Evolutionary conservation across 306 rosid genomes (phyloP).

Genomic region (Notholithocarpus densiflorus): DNA sequence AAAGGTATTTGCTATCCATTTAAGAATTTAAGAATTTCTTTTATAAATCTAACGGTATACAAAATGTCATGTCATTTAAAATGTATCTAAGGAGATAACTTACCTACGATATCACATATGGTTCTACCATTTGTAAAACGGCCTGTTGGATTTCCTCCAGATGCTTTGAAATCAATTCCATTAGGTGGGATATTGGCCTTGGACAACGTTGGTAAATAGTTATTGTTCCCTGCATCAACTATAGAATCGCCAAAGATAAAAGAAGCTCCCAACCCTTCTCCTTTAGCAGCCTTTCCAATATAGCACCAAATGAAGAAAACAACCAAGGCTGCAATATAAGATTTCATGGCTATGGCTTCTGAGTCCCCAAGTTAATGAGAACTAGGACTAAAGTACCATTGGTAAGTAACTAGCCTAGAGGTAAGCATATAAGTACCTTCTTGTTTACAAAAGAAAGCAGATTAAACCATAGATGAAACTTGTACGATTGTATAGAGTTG

Average conservation of each 20-base stretch:
- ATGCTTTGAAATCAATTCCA: slow-evolving; percentile 78
- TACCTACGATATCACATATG: slow-evolving; percentile 86
- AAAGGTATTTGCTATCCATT: neutral
- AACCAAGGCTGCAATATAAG: slow-evolving; percentile 22
- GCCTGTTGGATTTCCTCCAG: slow-evolving; percentile 85
- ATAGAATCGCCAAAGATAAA: slow-evolving; percentile 91
- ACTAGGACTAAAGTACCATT: slow-evolving; percentile 29
- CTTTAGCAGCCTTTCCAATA: slow-evolving; percentile 35
- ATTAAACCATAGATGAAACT: slow-evolving; percentile 25
- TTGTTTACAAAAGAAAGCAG: neutral
- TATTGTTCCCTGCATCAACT: slow-evolving; percentile 93
- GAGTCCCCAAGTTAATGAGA: neutral
- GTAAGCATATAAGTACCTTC: slow-evolving; percentile 29
- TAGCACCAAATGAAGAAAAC: slow-evolving; percentile 18
- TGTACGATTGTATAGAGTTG: slow-evolving; percentile 39
- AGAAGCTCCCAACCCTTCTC: slow-evolving; percentile 87
- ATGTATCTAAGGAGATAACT: slow-evolving; percentile 9
- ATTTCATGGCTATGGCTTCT: slow-evolving; percentile 24
- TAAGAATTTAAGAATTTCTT: too few species aligned
- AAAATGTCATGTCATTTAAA: too few species aligned
- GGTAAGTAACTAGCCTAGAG: neutral
- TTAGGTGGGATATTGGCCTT: slow-evolving; percentile 80
- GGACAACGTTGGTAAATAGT: slow-evolving; percentile 68
- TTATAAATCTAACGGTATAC: too few species aligned
- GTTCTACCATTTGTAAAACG: slow-evolving; percentile 96